Conservation (phyloP, 352 stramenopile genomes). For the Phytophthora pini region DNA sequence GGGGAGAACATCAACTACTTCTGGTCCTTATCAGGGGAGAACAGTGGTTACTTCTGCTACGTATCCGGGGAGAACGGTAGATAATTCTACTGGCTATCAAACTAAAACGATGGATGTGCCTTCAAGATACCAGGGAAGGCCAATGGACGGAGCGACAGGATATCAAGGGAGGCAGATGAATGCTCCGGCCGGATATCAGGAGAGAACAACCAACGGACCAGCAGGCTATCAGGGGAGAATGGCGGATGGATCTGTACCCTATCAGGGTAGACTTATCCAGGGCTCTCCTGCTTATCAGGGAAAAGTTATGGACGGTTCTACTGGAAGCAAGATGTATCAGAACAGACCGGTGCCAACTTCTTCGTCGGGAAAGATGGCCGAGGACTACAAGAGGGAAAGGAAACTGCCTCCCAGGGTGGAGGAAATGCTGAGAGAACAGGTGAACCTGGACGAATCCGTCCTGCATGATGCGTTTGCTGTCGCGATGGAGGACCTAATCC, state of each 20-base stretch:
- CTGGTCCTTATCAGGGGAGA: slow-evolving; percentile 17
- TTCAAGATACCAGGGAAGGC: slow-evolving; percentile 12
- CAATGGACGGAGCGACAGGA: slow-evolving; percentile 5
- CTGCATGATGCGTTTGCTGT: slow-evolving; percentile 55
- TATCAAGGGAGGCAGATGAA: slow-evolving; percentile 22
- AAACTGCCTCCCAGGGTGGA: slow-evolving; percentile 32
- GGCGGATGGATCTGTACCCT: neutral
- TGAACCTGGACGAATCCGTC: slow-evolving; percentile 44
- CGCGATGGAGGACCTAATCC: slow-evolving; percentile 64
- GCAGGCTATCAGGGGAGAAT: slow-evolving; percentile 11
- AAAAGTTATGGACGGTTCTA: slow-evolving; percentile 4
- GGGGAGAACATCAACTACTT: slow-evolving; percentile 2
- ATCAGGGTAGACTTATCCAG: slow-evolving; percentile 15
- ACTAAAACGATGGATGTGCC: slow-evolving; percentile 2
- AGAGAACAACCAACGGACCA: neutral
- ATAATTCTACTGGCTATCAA: slow-evolving; percentile 14
- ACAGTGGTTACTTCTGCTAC: slow-evolving; percentile 6
- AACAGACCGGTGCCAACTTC: slow-evolving; percentile 1
- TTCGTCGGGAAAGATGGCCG: slow-evolving; percentile 22
- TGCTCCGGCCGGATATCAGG: slow-evolving; percentile 3
- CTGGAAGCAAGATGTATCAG: slow-evolving; percentile 18
- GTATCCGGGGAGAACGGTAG: slow-evolving; percentile 19
- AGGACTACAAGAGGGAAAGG: slow-evolving; percentile 39
- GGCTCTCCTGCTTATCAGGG: slow-evolving; percentile 8
- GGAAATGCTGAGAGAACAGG: slow-evolving; percentile 41